Evolutionary conservation across 768 basidiomycete genomes (phyloP).

Genomic region (Psilocybe subaeruginosa): DNA sequence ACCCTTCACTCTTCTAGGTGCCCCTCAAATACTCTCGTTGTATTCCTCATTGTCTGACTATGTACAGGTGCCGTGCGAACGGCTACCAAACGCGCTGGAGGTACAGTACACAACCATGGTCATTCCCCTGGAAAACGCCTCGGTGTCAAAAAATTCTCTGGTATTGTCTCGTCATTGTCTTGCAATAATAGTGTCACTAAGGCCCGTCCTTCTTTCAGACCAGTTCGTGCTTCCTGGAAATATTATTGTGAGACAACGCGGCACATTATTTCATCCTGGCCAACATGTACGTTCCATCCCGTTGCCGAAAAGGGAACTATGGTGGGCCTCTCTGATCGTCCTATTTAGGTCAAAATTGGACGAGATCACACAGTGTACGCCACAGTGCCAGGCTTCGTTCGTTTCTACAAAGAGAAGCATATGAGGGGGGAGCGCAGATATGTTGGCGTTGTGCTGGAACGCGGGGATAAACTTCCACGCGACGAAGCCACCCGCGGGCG

Average conservation of each 20-base stretch:
- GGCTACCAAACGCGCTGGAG: conserved; percentile 96
- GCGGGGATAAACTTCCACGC: conserved; percentile 86
- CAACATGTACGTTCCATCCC: conserved; percentile 69
- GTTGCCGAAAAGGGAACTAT: background rate
- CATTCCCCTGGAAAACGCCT: conserved; percentile 92
- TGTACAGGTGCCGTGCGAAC: conserved; percentile 77
- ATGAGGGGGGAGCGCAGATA: conserved; percentile 75
- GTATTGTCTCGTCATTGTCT: conserved; percentile 37
- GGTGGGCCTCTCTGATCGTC: conserved; percentile 5
- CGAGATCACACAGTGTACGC: conserved; percentile 96
- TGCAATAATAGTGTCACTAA: background rate
- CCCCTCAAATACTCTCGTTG: background rate
- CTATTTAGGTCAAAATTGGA: conserved; percentile 81
- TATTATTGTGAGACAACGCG: conserved; percentile 95
- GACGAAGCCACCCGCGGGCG: conserved; percentile 75
- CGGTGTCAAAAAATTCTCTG: conserved; percentile 96
- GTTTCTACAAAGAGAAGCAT: conserved; percentile 88
- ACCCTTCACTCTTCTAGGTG: conserved; percentile 57
- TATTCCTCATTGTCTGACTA: conserved; percentile 2
- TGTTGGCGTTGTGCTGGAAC: conserved; percentile 82
- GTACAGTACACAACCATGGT: conserved; percentile 90
- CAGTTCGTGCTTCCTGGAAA: conserved; percentile 92
- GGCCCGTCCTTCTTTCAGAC: conserved; percentile 50
- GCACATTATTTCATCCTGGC: conserved; percentile 90
- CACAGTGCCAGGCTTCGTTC: conserved; percentile 86